Evolutionary conservation across 2,329 filamentous ascomycete species (phyloP).

Genomic region (Coccinonectria pachysandricola): DNA sequence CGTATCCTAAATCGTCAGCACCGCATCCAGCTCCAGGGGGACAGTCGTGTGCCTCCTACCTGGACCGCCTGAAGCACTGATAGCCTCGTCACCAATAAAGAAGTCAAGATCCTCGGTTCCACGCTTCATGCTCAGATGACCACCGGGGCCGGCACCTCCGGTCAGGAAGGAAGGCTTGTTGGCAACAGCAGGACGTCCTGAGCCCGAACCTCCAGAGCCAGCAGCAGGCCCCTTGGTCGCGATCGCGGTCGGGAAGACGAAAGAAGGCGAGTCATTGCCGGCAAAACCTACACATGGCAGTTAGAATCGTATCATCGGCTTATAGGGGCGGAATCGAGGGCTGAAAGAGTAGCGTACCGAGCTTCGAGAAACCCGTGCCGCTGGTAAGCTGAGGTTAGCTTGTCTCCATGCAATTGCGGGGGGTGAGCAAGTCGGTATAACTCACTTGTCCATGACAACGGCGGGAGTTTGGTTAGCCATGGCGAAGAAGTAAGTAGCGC

Average conservation of each 20-base stretch:
- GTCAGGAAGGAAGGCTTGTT: conserved; percentile 96
- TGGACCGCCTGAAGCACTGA: conserved; percentile 72
- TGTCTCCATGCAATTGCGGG: conserved; percentile 17
- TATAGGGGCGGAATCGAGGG: conserved; percentile 3
- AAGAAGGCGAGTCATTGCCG: conserved; percentile 97
- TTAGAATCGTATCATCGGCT: conserved; percentile 14
- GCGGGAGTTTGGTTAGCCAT: conserved; percentile 99
- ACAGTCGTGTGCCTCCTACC: conserved; percentile 41
- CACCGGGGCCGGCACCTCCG: conserved; percentile 71
- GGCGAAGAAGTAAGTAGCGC: conserved; percentile 16
- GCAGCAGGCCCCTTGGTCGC: conserved; percentile 76
- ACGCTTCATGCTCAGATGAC: conserved; percentile 81
- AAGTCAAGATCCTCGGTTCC: conserved; percentile 97
- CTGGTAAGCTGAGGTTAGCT: conserved; percentile 42
- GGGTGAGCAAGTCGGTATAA: conserved; percentile 29
- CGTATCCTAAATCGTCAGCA: conserved; percentile 57
- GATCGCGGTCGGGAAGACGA: conserved; percentile 98
- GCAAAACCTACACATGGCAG: conserved; percentile 63
- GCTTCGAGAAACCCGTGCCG: conserved; percentile 98
- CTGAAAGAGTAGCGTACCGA: conserved; percentile 50
- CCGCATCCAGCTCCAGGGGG: conserved; percentile 2
- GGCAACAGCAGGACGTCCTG: conserved; percentile 78
- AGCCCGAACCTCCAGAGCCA: conserved; percentile 65
- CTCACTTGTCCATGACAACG: conserved; percentile 99
- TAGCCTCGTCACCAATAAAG: conserved; percentile 96